These are phyloP conservation scores for Pugionium dolabratum DNA, from an alignment of 345 rosid species.

Conservation along the genomic window DNA sequence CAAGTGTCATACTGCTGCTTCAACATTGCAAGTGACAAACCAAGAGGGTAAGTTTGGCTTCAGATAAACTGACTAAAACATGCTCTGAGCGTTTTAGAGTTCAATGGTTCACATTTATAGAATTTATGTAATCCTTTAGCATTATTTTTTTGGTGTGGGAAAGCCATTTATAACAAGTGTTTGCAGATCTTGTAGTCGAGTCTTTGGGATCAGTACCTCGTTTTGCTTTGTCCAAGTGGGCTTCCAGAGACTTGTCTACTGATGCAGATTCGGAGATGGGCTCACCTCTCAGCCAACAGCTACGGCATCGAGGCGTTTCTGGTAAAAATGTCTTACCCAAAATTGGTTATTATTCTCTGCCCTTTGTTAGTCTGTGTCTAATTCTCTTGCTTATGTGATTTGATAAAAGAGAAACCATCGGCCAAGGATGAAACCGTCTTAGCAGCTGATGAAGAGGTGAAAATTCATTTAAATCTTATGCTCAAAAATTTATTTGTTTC, in stretches of 20 bases:
- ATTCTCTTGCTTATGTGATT: conserved; percentile 27
- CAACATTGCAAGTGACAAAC: conserved; percentile 53
- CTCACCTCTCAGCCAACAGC: conserved; percentile 44
- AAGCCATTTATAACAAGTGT: background rate
- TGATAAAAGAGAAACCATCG: conserved; percentile 30
- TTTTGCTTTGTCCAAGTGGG: conserved; percentile 77
- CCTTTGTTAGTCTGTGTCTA: conserved; percentile 13
- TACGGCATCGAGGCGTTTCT: conserved; percentile 52
- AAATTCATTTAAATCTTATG: background rate
- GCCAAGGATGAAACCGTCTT: conserved; percentile 21
- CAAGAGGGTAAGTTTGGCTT: conserved; percentile 45
- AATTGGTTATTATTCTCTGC: conserved; percentile 3
- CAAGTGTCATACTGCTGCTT: conserved; percentile 70
- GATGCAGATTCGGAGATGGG: conserved; percentile 41
- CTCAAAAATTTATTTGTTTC: conserved; percentile 1
- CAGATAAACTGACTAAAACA: background rate
- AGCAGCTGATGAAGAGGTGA: conserved; percentile 40
- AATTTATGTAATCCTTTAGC: background rate
- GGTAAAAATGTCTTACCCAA: conserved; percentile 45
- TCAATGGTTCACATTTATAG: background rate
- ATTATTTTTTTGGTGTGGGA: background rate
- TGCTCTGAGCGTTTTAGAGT: background rate
- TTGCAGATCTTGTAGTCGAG: conserved; percentile 43
- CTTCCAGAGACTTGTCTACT: conserved; percentile 39
- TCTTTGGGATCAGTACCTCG: conserved; percentile 47